Evolutionary conservation across 352 stramenopile species (phyloP), one percentile per base, ranked within the genome.

Genomic region (Pythium guiyangense): DNA sequence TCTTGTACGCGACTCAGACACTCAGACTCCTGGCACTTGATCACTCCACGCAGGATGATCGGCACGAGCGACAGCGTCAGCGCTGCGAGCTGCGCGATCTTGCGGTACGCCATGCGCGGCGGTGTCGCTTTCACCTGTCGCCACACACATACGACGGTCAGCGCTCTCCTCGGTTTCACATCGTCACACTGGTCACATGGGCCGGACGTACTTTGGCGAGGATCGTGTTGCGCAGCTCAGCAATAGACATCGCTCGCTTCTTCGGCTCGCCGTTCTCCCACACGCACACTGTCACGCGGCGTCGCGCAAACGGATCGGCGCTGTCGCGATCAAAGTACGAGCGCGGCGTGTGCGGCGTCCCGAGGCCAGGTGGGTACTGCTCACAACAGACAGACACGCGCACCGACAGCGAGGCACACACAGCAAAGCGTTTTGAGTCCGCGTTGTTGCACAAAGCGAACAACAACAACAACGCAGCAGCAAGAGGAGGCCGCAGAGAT

Each of bases 181-280:
- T 44, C 45, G 48, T 14, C 53, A 50, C n/a, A n/a, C n/a, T n/a
- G 17, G 46, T 26, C 45, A 20, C 2, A 17, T 14, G 6, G n/a
- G n/a, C 8, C 22, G 14, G 52, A 48, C 55, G 54, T 61, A 92
- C 80, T 66, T 88, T 90, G 25, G 74, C 66, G 43, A 93, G 69
- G 54, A 93, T 91, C 53, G 78, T 85, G 71, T 84, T 87, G 29
- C 84, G 81, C 48, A 93, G 66, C 57, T 93, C 84, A 2, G 81
- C 77, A 43, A 93, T 86, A 3, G 84, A 83, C 80, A 93, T 90
- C n/a, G 75, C 72, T 35, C 76, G 73, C 62, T 93, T 93, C 20
- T 74, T 73, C 6, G 79, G 71, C 27, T 79, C 59, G 0, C 81
- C 79, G 44, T 85, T 69, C 59, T 90, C 81, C 84, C 84, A 93